Evolutionary conservation across 768 basidiomycete species (phyloP), one percentile per base, ranked within the genome.

Genomic region (Leccinum boreale): DNA sequence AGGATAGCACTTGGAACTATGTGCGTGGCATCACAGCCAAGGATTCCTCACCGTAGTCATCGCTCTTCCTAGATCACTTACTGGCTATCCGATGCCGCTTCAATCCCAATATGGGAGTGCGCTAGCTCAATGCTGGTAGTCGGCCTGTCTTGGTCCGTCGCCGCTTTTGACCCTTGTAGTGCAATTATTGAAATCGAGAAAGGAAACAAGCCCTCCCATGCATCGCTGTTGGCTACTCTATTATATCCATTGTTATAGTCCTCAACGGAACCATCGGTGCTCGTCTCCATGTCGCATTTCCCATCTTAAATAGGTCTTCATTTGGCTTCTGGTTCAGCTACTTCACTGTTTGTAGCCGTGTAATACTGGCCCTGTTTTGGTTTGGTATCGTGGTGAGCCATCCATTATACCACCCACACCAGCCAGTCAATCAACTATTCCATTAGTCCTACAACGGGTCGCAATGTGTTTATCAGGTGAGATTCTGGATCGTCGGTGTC

Each of bases 271-370:
- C 88, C 3, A 81, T 86, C 44, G 89, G 90, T n/a, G 89, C 90
- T 28, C 82, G 88, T 21, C 79, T 92, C 29, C 90, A 90, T 63
- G 74, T 93, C 45, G 83, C 86, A 0, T 92, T 93, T 69, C 70
- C 70, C n/a, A 80, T 95, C 53, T 76, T 93, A 17, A 90, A 87
- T 61, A 80, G 92, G 24, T 91, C 92, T 2, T 92, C 89, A 0
- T 90, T 94, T 63, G 92, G 93, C 2, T 94, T 92, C 75, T 94
- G 89, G 85, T 82, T 94, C 65, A 89, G 90, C 67, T 94, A 92
- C 72, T 93, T 94, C 72, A 86, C 84, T 54, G 87, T 94, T 29
- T 72, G 94, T 57, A 91, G 89, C 62, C 84, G 91, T 26, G 80
- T 86, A 31, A 75, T 92, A 31, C 78, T 94, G 17, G 79, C 89